Base-by-base conservation (phyloP, 306 rosid genomes). In the Dryas drummondii region DNA sequence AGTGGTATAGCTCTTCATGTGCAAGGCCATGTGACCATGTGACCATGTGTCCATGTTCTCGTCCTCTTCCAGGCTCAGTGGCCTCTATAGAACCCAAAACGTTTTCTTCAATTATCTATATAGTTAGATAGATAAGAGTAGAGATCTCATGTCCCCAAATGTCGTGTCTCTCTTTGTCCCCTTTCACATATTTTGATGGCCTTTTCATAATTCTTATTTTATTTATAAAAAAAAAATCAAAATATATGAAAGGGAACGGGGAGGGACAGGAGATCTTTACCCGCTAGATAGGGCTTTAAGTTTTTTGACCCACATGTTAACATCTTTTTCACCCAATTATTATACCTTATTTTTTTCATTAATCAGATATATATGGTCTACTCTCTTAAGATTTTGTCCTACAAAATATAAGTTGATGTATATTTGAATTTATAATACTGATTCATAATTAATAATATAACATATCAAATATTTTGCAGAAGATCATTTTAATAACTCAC, bases 21-120 rank as follows among this genome's bases (percentile, higher is more conserved):
- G 96, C 90, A 41, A 71, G 59, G 68, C 91, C 98, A 91, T 89
- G 98, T 87, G 93, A 77, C 37, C 37, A 27, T 27, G 37, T 27
- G 37, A 2, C 16, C 92, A 93, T 85, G 92, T 93, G 96, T 78
- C 57, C 22, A 27, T 54, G 76, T 76, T 84, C 74, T 79, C 37
- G 86, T 91, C 86, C 49, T 78, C 51, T 60, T 71, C 71, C 15
- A 22, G 42, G 70, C 75, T 76, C n/a, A 71, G 72, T 70, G 80
- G 62, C 74, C 74, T 83, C 56, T 76, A 48, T 0, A 75, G 87
- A 87, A 19, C 81, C 91, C 87, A 68, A 76, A 1, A 62, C 22
- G 13, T 68, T 76, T 76, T 80, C 56, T 58, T 65, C 56, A 41
- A 40, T 61, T 75, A 22, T 15, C 52, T 76, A 6, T 67, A 26